Evolutionary conservation across 208 protist species (phyloP), one percentile per base, ranked within the genome.

Genomic region (Trypanosoma vivax): DNA sequence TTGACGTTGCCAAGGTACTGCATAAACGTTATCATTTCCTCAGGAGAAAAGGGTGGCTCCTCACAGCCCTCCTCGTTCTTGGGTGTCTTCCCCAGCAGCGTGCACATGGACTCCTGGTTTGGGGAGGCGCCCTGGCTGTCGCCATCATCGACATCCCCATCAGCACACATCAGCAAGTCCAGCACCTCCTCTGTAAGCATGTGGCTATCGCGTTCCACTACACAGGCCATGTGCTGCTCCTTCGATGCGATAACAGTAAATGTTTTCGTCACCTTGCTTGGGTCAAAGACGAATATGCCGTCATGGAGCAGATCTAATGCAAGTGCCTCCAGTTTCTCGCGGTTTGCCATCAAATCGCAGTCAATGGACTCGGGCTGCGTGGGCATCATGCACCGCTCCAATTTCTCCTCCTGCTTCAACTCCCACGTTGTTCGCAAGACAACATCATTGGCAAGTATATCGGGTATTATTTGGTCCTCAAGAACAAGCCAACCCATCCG

Each of bases 21-120:
- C 9, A 79, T 11, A 49, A 83, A 65, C 1, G 46, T 41, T 16
- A 79, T 56, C 2, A 83, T 11, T 42, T 75, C 71, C 16, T 67
- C 38, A 18, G 28, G 13, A 10, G 57, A 62, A 6, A 79, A 61
- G 0, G 60, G 25, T 9, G 40, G 41, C 39, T 76, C 68, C 35
- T 33, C 38, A 19, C 18, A 51, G 9, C 4, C 13, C 6, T 31
- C n/a, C 4, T 25, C 7, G 25, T 18, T 16, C 25, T 1, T 6
- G 9, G 34, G 9, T 29, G 31, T 38, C 21, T 46, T 25, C 18
- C 55, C 9, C 0, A 56, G 9, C 18, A 34, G 7, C 18, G 3
- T 2, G 19, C 57, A 23, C 5, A n/a, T n/a, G n/a, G n/a, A n/a
- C n/a, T n/a, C n/a, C n/a, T n/a, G n/a, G n/a, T n/a, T n/a, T n/a